phyloP scores from a whole-genome alignment of 139 green algal species.

The Closterium sp. region DNA sequence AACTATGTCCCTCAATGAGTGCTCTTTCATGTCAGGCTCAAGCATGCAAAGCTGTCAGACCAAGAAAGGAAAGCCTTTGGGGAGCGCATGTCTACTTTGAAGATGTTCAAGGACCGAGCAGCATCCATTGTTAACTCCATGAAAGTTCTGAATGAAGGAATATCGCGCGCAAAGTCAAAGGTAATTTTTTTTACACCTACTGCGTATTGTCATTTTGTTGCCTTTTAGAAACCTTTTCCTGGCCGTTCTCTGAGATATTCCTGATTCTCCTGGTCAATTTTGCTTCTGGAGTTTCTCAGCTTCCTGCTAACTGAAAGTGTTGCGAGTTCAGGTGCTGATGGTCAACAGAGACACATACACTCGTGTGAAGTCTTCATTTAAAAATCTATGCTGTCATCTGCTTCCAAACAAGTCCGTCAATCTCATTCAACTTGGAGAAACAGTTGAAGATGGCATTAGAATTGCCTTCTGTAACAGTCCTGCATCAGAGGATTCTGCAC shows the following conservation, averaged over 20 bases:
- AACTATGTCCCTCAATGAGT: background rate
- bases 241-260: background rate
- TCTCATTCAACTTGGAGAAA: conserved; percentile 5
- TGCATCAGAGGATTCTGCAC: background rate
- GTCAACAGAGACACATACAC: conserved; percentile 1
- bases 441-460: background rate
- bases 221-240: background rate
- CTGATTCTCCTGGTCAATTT: too few relatives aligned
- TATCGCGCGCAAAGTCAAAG: background rate
- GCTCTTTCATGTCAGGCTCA: conserved; percentile 1
- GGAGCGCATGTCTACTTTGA: conserved; percentile 6
- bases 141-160: background rate
- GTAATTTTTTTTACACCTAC: background rate
- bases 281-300: too few relatives aligned
- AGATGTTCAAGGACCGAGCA: conserved; percentile 9
- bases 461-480: background rate
- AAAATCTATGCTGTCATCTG: background rate
- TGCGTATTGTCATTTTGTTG: background rate
- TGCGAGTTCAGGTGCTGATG: background rate
- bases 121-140: conserved; percentile 18
- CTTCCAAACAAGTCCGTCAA: conserved; percentile 12
- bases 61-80: conserved; percentile 6
- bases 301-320: too few relatives aligned
- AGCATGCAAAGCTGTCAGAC: conserved; percentile 5
- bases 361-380: background rate